Evolutionary conservation across 495 filamentous ascomycete species (phyloP), one percentile per base, ranked within the genome.

Genomic region (Rhypophila decipiens): DNA sequence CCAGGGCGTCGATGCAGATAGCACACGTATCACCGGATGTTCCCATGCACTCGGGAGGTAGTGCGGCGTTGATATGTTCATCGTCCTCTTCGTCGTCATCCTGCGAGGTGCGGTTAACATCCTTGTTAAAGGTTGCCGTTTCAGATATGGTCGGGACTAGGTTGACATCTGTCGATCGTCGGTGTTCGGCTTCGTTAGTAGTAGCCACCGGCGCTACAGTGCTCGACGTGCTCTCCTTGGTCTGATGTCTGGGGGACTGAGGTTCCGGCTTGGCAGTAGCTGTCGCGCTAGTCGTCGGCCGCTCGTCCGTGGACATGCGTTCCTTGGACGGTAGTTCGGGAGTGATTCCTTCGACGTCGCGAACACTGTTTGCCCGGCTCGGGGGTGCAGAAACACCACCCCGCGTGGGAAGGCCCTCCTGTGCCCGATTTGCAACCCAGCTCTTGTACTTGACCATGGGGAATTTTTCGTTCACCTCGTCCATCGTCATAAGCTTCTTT

Each of bases 401-500:
- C 51, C 84, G 76, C 19, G 88, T 84, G 20, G 93, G 82, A 38
- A 96, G 69, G 23, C 90, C 94, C 70, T 90, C 80, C 33, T 80
- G 75, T 49, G 88, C 90, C 46, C 94, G 85, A 31, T 78, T 78
- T 11, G 88, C 78, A 46, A 90, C 82, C 93, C 94, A 99, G 41
- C 77, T 78, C 70, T 97, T 97, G 70, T 99, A 99, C 67, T 97
- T 97, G 38, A 81, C 80, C 58, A 95, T 77, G 0, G 93, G 94
- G 59, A 99, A 97, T 50, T 93, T 85, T 56, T 94, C 89, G 60
- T 99, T 96, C 35, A 97, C 93, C 64, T 99, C 93, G 42, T 99
- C 93, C 82, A 96, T 94, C 3, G 86, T 85, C 94, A 99, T 96
- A 50, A 99, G 64, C 61, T 95, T 97, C 75, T 97, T 97, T 66